Percentiles rank a stretch among this genome's conserved stretches.
Evolutionary conservation across 176 grass and related monocot genomes (phyloP).

Genomic region (Musa itinerans): DNA sequence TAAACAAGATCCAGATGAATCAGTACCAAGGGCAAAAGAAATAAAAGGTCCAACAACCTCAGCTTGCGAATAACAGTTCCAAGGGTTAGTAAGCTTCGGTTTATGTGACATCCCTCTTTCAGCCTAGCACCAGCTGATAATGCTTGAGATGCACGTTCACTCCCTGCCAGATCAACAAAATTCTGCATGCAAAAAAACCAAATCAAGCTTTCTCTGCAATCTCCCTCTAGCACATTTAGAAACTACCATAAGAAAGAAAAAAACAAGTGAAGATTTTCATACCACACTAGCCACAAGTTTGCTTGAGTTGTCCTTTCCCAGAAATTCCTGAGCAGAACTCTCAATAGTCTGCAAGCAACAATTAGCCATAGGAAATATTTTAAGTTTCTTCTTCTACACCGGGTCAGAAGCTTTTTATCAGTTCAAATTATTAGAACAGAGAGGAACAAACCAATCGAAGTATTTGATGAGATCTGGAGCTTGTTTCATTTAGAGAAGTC

Average conservation of each 20-base stretch:
- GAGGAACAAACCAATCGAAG: slow-evolving; percentile 59
- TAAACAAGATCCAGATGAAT: neutral
- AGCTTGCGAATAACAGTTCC: slow-evolving; percentile 83
- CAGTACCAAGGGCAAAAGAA: neutral
- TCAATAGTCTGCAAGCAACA: slow-evolving; percentile 59
- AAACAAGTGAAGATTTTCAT: slow-evolving; percentile 31
- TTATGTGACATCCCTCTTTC: slow-evolving; percentile 96
- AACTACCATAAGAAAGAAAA: neutral
- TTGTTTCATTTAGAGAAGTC: slow-evolving; percentile 79
- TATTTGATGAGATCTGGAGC: slow-evolving; percentile 97
- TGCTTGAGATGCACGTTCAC: slow-evolving; percentile 78
- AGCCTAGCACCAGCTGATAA: slow-evolving; percentile 67
- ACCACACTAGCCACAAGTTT: slow-evolving; percentile 78
- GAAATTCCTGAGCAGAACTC: slow-evolving; percentile 68
- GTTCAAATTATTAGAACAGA: slow-evolving; percentile 16
- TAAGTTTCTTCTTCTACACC: slow-evolving; percentile 10
- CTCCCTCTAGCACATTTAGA: neutral
- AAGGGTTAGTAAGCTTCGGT: slow-evolving; percentile 79
- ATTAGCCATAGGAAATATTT: slow-evolving; percentile 30
- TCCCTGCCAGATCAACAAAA: slow-evolving; percentile 93
- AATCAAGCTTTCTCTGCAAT: slow-evolving; percentile 11
- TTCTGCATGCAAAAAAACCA: slow-evolving; percentile 36
- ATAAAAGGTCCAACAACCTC: slow-evolving; percentile 42
- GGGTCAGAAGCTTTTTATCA: slow-evolving; percentile 10
- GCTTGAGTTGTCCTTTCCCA: slow-evolving; percentile 79